These are phyloP conservation scores for Aspergillus saccharolyticus DNA, from an alignment of 495 filamentous ascomycete species.

Conservation along the genomic window DNA sequence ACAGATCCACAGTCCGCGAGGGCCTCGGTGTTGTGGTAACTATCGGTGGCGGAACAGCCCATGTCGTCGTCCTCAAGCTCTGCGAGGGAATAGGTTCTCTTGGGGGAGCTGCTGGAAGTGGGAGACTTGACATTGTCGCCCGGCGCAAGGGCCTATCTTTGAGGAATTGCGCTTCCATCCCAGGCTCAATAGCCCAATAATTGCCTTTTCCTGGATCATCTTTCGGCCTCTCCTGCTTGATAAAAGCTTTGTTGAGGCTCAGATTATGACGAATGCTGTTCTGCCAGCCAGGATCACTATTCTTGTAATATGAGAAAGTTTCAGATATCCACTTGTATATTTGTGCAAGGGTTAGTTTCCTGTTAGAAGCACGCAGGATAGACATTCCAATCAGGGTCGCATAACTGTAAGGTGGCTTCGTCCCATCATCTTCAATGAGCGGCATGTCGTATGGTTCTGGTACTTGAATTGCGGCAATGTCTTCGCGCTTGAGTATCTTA, in stretches of 20 bases:
- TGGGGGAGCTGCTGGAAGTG: conserved; percentile 35
- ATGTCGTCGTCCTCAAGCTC: conserved; percentile 32
- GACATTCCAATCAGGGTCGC: conserved; percentile 96
- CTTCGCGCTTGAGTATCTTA: conserved; percentile 58
- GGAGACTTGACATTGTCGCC: conserved; percentile 45
- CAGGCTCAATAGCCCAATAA: conserved; percentile 91
- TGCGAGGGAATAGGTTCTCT: conserved; percentile 29
- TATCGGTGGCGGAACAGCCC: conserved; percentile 35
- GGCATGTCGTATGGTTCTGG: conserved; percentile 77
- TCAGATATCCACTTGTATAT: conserved; percentile 99
- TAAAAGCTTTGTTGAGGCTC: conserved; percentile 95
- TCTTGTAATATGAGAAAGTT: conserved; percentile 81
- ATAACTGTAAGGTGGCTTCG: conserved; percentile 88
- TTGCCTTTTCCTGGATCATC: conserved; percentile 98
- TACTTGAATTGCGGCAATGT: conserved; percentile 43
- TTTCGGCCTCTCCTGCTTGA: conserved; percentile 93
- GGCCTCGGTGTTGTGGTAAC: conserved; percentile 22
- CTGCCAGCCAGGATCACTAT: conserved; percentile 86
- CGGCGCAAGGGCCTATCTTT: conserved; percentile 71
- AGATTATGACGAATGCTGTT: conserved; percentile 98
- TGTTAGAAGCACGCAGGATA: conserved; percentile 79
- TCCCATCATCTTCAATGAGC: conserved; percentile 74
- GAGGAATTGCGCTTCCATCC: conserved; percentile 80
- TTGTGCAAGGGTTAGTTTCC: conserved; percentile 84
- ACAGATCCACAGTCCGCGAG: conserved; percentile 53